Percentiles rank a stretch among this genome's conserved stretches.
phyloP scores from a whole-genome alignment of 176 grass and related monocot species.

The barley (Hordeum vulgare) region MorexV3_pseudomolecules_assembly NC_058518.1:435898917-435899416 shows the following conservation, averaged over 20 bases:
- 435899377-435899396: not conserved
- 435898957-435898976: slow-evolving; percentile 17
- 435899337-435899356: not conserved
- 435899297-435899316: not conserved
- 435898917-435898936: not conserved
- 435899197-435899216: not conserved
- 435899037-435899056: not conserved
- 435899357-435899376: no score
- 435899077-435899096: no score
- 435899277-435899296: not conserved
- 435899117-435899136: no score
- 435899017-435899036: not conserved
- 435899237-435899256: not conserved
- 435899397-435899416: not conserved
- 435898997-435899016: not conserved
- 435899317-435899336: not conserved
- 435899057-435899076: not conserved
- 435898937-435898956: slow-evolving; percentile 8
- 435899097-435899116: no score
- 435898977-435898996: not conserved
- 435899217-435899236: not conserved
- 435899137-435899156: not conserved
- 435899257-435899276: not conserved
- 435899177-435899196: no score
- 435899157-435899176: not conserved